Conservation (phyloP, 306 rosid species). For the Vicia sativa region DNA sequence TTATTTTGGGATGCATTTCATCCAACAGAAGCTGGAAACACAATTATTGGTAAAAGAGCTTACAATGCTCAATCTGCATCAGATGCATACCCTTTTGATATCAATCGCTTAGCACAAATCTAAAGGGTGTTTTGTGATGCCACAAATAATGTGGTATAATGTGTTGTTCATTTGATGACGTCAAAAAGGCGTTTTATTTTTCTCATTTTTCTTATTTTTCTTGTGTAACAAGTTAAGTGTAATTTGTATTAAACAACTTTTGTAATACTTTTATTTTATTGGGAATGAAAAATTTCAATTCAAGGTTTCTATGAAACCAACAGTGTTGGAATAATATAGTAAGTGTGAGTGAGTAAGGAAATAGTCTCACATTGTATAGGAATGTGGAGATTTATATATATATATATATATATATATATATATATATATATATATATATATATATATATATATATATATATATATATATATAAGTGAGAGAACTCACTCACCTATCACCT, state of each 20-base stretch:
- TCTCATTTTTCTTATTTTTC: background rate
- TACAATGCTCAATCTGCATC: constrained; percentile 71
- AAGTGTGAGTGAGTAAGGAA: no score
- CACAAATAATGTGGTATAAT: background rate
- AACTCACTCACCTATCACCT: no score
- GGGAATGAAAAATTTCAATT: no score
- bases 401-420: no score
- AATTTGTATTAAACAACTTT: background rate
- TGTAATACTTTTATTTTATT: background rate
- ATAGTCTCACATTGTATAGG: no score
- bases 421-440: no score
- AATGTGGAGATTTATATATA: no score
- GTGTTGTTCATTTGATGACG: background rate
- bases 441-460: no score
- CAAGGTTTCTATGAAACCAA: no score
- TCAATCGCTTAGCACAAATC: constrained; percentile 67
- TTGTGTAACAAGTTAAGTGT: background rate
- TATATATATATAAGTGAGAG: no score
- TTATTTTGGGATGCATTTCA: constrained; percentile 98
- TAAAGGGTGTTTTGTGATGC: constrained; percentile 20
- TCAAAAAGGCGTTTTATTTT: background rate
- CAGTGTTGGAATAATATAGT: no score
- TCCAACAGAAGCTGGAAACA: constrained; percentile 78
- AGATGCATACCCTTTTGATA: constrained; percentile 89
- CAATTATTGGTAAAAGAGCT: constrained; percentile 65